These are phyloP conservation scores for Venturia carpophila DNA, from an alignment of 2,329 filamentous ascomycete species.

Conservation along the genomic window DNA sequence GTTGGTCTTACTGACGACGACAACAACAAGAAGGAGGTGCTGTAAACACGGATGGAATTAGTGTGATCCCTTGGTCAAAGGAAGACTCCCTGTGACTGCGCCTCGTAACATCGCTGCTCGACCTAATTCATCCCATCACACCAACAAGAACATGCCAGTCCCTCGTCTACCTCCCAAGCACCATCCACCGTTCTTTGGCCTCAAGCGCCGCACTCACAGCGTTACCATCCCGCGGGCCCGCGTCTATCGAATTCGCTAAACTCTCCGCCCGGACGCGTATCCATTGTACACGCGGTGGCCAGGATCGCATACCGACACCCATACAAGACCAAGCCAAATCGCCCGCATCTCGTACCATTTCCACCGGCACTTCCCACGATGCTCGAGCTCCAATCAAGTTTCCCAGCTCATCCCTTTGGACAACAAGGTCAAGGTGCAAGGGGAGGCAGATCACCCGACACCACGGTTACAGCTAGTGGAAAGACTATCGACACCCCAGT, in stretches of 20 bases:
- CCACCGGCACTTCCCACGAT: conserved; percentile 1
- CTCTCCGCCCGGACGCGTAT: neutral
- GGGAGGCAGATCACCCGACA: neutral
- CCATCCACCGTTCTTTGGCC: neutral
- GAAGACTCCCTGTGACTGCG: neutral
- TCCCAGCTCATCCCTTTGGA: neutral
- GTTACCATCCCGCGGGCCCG: neutral
- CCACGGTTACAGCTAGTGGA: neutral
- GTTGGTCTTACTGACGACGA: neutral
- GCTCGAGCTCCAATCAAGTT: neutral
- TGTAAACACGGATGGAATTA: too few relatives aligned
- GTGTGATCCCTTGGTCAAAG: neutral
- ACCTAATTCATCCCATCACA: neutral
- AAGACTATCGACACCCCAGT: neutral
- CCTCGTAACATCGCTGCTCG: neutral
- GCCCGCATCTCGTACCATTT: neutral
- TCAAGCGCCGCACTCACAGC: neutral
- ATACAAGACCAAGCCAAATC: neutral
- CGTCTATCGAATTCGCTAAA: neutral
- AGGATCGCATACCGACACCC: neutral
- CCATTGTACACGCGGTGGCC: neutral
- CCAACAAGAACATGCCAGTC: too few relatives aligned
- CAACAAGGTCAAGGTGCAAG: neutral
- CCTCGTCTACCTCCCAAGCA: neutral
- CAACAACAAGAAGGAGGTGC: too few relatives aligned